Evolutionary conservation across 1,139 yeast genomes (phyloP).

Genomic region (Saccharomyces hybrid): DNA sequence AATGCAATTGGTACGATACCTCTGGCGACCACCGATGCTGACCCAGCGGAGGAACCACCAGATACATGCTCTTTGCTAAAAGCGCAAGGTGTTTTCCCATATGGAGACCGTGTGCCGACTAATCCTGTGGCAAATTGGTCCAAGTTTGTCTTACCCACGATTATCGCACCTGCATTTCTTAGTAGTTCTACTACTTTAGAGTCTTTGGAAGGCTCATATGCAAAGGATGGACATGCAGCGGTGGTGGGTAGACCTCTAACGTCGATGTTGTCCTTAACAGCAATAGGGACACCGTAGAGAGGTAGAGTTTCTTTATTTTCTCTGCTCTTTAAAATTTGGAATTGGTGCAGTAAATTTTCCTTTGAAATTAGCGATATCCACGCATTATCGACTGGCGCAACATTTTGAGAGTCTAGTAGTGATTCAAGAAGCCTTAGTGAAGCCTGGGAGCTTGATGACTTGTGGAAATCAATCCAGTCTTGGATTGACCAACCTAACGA

Average conservation of each 20-base stretch:
- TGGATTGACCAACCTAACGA: slow-evolving; percentile 51
- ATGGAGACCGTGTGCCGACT: slow-evolving; percentile 91
- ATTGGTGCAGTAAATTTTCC: slow-evolving; percentile 61
- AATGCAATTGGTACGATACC: slow-evolving; percentile 83
- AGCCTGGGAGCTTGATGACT: slow-evolving; percentile 50
- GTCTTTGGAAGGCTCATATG: slow-evolving; percentile 59
- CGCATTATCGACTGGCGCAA: slow-evolving; percentile 61
- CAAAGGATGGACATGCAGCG: slow-evolving; percentile 87
- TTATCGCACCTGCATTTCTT: slow-evolving; percentile 79
- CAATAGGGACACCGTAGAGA: slow-evolving; percentile 84
- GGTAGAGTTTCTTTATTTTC: slow-evolving; percentile 40
- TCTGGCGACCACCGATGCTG: slow-evolving; percentile 79
- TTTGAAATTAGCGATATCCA: slow-evolving; percentile 74
- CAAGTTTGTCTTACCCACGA: slow-evolving; percentile 85
- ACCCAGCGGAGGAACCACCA: slow-evolving; percentile 96
- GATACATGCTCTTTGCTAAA: slow-evolving; percentile 70
- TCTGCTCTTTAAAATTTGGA: slow-evolving; percentile 64
- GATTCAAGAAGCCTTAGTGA: slow-evolving; percentile 46
- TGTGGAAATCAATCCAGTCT: slow-evolving; percentile 69
- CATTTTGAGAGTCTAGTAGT: slow-evolving; percentile 42
- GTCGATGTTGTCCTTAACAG: slow-evolving; percentile 91
- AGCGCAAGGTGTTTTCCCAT: slow-evolving; percentile 77
- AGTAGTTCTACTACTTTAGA: slow-evolving; percentile 64
- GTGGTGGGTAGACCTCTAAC: slow-evolving; percentile 77
- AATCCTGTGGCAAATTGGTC: slow-evolving; percentile 97